Conservation (phyloP, 1,284 basidiomycete species). For the Trichosporon inkin region DNA sequence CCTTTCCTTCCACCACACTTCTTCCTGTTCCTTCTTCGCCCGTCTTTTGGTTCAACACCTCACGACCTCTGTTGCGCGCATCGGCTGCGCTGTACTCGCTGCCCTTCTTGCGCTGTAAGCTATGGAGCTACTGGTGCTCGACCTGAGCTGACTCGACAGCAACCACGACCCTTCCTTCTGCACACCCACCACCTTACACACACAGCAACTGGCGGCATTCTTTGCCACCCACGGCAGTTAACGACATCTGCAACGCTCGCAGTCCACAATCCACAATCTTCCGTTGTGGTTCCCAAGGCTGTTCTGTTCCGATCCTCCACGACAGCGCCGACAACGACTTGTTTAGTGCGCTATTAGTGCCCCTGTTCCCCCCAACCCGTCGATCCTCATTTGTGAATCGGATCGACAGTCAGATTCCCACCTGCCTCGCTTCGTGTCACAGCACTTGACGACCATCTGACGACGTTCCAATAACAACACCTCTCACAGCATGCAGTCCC, state of each 20-base stretch:
- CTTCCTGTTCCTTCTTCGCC: neutral
- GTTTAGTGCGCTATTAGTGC: neutral
- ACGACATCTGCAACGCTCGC: neutral
- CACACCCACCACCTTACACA: neutral
- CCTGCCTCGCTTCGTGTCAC: neutral
- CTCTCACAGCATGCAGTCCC: neutral
- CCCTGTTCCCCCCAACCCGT: too few species aligned
- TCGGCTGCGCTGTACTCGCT: neutral
- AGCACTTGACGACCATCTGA: neutral
- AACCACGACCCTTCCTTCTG: neutral
- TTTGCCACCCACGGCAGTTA: slow-evolving; percentile 1
- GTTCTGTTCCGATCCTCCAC: neutral
- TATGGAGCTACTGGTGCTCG: neutral
- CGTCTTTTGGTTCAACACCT: slow-evolving; percentile 5
- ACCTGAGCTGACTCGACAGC: neutral
- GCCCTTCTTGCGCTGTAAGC: slow-evolving; percentile 4
- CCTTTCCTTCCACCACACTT: neutral
- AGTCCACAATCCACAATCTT: neutral
- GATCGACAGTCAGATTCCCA: neutral
- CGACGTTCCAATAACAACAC: neutral
- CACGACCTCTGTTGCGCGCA: slow-evolving; percentile 6
- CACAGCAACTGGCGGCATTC: neutral
- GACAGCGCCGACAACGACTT: neutral
- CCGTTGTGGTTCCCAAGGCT: neutral
- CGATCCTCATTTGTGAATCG: slow-evolving; percentile 7